Base-by-base conservation (phyloP, 2,329 filamentous ascomycete species). In the Fusarium verrucosum region DNA sequence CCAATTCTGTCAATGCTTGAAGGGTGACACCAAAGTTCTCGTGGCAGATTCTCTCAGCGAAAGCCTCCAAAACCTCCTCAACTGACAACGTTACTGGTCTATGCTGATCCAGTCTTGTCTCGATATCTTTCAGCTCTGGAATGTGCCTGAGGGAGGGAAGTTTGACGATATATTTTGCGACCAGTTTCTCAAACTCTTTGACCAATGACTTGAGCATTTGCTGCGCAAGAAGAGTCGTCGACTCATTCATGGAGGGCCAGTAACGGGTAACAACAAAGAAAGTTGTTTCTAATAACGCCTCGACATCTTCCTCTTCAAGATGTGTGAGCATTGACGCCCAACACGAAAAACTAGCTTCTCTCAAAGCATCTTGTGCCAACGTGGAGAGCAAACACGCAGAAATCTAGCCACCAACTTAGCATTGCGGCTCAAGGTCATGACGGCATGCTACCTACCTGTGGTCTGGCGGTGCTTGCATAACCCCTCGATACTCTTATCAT, bases 331-430 rank as follows among this genome's bases (percentile, higher is more conserved):
- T 88, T 10, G 88, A 84, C 23, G 87, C 84, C 95, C 95, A 99
- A 44, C 93, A 92, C 5, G 85, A 86, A 70, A 98, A 94, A 3
- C 93, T 92, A 26, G 87, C 82, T 60, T 92, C 84, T 61, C 92
- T 88, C n/a, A 99, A 82, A 42, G 89, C 85, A 40, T 88, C 83
- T 46, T 91, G 86, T 16, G 90, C 84, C 58, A 98, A 85, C 0
- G 93, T 93, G 20, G 92, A 93, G 62, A 96, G 88, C 13, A 99
- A 81, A 73, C 92, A 97, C n/a, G 94, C 93, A 66, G 92, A 92
- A 53, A 98, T 94, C 88, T 94, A 70, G 52, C 33, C 11, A 14
- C 19, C 44, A 17, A 62, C 43, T 60, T n/a, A 55, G 22, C 28
- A 16, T 33, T 26, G 5, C 35, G n/a, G 14, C 5, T 2, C 35